Evolutionary conservation across 75 land plant genomes (phyloP), one percentile per base, ranked within the genome.

Genomic region (Larix kaempferi): DNA sequence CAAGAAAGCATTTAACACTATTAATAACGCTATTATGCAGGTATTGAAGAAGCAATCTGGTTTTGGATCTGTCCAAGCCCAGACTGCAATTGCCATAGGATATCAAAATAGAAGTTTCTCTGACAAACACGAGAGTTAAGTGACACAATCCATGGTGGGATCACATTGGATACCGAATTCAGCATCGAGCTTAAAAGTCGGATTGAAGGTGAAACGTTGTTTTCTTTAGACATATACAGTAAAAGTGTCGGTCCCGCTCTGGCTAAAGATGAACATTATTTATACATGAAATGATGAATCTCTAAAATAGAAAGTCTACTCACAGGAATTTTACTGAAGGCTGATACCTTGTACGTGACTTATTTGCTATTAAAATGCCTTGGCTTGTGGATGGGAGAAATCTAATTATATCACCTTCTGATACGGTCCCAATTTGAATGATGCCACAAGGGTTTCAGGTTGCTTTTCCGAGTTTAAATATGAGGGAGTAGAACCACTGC

Each of bases 91-190:
- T 37, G 44, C 39, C 19, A 21, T 37, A 67, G 21, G 44, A 67
- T 37, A 67, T 67, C 41, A 17, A 67, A 67, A 67, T 67, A 67
- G 71, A 67, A 67, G 71, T 35, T 17, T 33, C 10, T 67, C 71
- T 67, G 71, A 67, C 71, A 35, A n/a, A 37, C 41, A 33, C 33
- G 44, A 67, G 39, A 19, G 71, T 67, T 21, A 41, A 67, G 44
- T 41, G 49, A 41, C 49, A 41, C 49, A 41, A 41, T 41, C 49
- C 49, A 41, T 35, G 6, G 35, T 17, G 44, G 19, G 17, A 67
- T 2, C 44, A 27, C 71, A 67, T 67, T 67, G 71, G 71, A 67
- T 67, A 67, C 71, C 71, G n/a, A 37, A 37, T 67, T 67, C 71
- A 37, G 49, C 7, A 39, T 67, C 71, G n/a, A 41, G 6, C 49